phyloP scores from a whole-genome alignment of 768 basidiomycete genomes.

The Symmetrospora coprosmae region DNA sequence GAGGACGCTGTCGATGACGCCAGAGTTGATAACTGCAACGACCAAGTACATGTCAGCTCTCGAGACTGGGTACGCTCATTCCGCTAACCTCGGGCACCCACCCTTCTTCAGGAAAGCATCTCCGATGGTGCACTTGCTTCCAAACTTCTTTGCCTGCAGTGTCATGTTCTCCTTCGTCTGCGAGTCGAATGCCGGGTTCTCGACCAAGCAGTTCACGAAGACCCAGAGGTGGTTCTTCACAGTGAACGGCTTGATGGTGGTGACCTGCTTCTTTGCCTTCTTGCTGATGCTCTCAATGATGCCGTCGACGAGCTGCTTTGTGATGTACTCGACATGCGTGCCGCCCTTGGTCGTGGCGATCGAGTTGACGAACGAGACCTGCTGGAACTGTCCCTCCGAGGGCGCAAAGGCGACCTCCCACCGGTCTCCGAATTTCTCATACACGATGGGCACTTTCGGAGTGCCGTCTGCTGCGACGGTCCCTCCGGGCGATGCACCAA shows the following conservation, averaged over 20 bases:
- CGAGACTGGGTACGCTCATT: not conserved
- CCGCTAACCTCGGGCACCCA: too few species aligned
- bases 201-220: conserved; percentile 86
- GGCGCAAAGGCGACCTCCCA: conserved; percentile 95
- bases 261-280: conserved; percentile 74
- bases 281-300: conserved; percentile 69
- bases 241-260: conserved; percentile 80
- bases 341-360: conserved; percentile 95
- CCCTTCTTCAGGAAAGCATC: conserved; percentile 97
- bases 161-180: conserved; percentile 96
- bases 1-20: conserved; percentile 78
- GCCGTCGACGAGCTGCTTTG: conserved; percentile 78
- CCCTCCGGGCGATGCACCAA: conserved; percentile 15
- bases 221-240: conserved; percentile 98
- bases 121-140: conserved; percentile 63
- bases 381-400: conserved; percentile 79
- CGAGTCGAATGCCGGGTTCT: conserved; percentile 97
- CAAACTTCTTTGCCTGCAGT: conserved; percentile 68
- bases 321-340: conserved; percentile 69
- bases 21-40: conserved; percentile 60
- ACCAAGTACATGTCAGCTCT: not conserved
- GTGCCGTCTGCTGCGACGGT: conserved; percentile 44
- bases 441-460: conserved; percentile 60
- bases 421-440: conserved; percentile 61
- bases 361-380: conserved; percentile 94